phyloP scores from a whole-genome alignment of 2,329 filamentous ascomycete species.

The Amphichorda felina region DNA sequence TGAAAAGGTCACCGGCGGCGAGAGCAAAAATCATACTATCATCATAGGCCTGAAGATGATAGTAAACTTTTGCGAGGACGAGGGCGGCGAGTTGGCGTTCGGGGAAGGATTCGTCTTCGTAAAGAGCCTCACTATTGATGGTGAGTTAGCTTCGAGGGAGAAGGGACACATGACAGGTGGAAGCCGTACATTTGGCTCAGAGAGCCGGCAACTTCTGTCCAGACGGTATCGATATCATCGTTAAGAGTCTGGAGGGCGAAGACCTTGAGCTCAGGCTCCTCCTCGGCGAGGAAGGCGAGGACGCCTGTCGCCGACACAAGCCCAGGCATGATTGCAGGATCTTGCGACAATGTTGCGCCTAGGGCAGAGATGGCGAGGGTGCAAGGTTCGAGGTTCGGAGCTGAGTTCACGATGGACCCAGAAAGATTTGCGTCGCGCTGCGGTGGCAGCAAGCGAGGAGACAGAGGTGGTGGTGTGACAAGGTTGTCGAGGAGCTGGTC shows the following conservation, averaged over 20 bases:
- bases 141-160: conserved; percentile 6
- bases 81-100: conserved; percentile 90
- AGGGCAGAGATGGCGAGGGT: neutral
- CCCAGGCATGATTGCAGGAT: conserved; percentile 76
- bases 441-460: too few relatives aligned
- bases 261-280: conserved; percentile 85
- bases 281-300: conserved; percentile 88
- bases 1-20: conserved; percentile 88
- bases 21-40: conserved; percentile 98
- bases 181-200: conserved; percentile 75
- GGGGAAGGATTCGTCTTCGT: conserved; percentile 90
- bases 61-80: conserved; percentile 96
- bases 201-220: conserved; percentile 91
- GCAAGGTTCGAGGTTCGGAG: neutral
- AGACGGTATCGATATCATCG: conserved; percentile 91
- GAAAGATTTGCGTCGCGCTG: too few relatives aligned
- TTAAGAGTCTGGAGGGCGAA: conserved; percentile 94
- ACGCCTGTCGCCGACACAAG: conserved; percentile 90
- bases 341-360: neutral
- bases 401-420: neutral
- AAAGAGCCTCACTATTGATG: conserved; percentile 71
- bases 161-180: neutral
- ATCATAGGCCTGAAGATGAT: conserved; percentile 96
- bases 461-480: conserved; percentile 7
- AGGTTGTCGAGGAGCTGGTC: conserved; percentile 6